Percentiles rank a stretch among this genome's conserved stretches.
phyloP scores from a whole-genome alignment of 331 rosid genomes.

The Rosa hybrid region DNA sequence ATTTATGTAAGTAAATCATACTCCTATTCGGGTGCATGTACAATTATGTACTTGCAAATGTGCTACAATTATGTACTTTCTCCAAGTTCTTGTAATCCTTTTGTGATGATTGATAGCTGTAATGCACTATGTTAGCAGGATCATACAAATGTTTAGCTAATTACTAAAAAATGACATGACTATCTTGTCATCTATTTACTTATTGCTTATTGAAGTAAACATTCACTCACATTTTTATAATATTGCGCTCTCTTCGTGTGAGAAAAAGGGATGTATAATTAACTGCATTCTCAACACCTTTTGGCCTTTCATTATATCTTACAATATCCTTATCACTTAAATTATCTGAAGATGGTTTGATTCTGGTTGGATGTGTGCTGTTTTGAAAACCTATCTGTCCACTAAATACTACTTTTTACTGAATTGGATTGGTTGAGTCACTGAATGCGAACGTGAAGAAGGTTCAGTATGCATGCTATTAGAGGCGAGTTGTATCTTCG shows the following conservation, averaged over 20 bases:
- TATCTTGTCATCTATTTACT: too few species aligned
- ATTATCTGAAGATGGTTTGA: conserved; percentile 19
- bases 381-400: conserved; percentile 22
- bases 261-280: neutral
- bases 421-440: conserved; percentile 53
- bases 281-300: neutral
- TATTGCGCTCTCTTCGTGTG: neutral
- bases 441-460: conserved; percentile 89
- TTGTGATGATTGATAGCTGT: too few species aligned
- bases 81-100: too few species aligned
- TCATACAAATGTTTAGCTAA: too few species aligned
- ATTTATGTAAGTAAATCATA: too few species aligned
- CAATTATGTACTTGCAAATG: too few species aligned
- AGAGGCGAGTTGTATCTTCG: conserved; percentile 96
- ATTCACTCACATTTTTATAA: neutral
- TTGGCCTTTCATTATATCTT: conserved; percentile 18
- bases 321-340: neutral
- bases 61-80: too few species aligned
- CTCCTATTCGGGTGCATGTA: too few species aligned
- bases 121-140: too few species aligned
- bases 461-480: conserved; percentile 96
- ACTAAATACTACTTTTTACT: neutral
- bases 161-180: too few species aligned
- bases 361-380: conserved; percentile 26
- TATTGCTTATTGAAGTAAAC: neutral